Base-by-base conservation (phyloP, 495 filamentous ascomycete genomes). In the Penicillium atrosanguineum region DNA sequence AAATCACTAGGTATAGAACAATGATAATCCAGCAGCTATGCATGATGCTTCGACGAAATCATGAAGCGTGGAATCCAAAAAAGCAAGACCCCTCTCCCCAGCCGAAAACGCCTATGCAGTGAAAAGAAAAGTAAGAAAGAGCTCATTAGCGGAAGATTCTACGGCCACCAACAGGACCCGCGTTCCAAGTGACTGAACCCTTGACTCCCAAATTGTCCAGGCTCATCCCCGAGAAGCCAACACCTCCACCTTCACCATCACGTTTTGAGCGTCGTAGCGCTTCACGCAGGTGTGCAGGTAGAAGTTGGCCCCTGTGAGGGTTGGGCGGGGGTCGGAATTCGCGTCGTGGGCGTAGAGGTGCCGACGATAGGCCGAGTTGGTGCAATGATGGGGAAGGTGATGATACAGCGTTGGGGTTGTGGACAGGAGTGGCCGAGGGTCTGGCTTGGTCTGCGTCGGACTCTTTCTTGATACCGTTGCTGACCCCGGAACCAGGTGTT, bases 231-330 rank as follows among this genome's bases (percentile, higher is more conserved):
- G 84, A 85, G 43, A 91, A 82, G 4, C 88, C 86, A 7, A 87
- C 87, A 14, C 83, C 84, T 21, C 89, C 90, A 4, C 83, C 78
- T 46, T 83, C 76, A 14, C 76, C 70, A 61, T 86, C 77, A 42
- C 80, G 80, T 67, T 86, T 87, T 58, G 87, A 86, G 48, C 91
- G 79, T 48, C 90, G 77, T 23, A 87, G 70, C 11, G 89, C 89
- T 67, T 96, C 89, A 20, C 89, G 78, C 34, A 96, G 70, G 74
- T 96, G 91, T 50, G 91, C 85, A 0, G 91, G 90, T 23, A 88
- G 79, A 40, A 96, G 66, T 14, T 90, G 89, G 0, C 87, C 90
- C 15, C 84, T 79, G 57, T 83, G 73, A 0, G 73, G 76, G 41
- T 78, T 77, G 4, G 74, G 67, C 16, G 73, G 70, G 2, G 61